phyloP scores from a whole-genome alignment of 768 basidiomycete genomes.

The Termitomyces sp. region DNA sequence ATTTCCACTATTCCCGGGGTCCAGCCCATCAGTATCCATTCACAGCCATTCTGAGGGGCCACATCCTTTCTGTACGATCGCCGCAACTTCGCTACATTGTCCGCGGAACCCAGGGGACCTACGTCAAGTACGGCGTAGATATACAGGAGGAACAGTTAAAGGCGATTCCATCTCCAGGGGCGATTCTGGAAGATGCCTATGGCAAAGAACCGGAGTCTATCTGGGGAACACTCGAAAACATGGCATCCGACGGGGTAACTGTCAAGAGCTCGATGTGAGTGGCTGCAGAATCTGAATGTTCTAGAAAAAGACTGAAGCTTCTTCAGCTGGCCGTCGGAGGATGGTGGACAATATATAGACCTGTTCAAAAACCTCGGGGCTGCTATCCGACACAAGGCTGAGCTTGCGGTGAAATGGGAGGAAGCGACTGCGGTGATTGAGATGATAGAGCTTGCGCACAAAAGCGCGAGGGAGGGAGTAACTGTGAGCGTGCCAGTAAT shows the following conservation, averaged over 20 bases:
- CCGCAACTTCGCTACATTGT: constrained; percentile 68
- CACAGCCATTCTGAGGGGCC: constrained; percentile 61
- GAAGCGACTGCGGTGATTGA: constrained; percentile 68
- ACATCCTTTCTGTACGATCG: constrained; percentile 60
- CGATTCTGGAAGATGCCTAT: constrained; percentile 39
- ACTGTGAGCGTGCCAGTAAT: constrained; percentile 26
- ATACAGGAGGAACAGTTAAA: constrained; percentile 76
- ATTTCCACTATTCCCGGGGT: constrained; percentile 42
- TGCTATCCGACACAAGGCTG: constrained; percentile 48
- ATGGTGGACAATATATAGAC: constrained; percentile 51
- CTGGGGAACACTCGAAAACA: constrained; percentile 57
- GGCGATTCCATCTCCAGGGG: constrained; percentile 38
- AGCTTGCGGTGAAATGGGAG: constrained; percentile 63
- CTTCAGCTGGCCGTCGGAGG: constrained; percentile 56
- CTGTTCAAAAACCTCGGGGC: constrained; percentile 64
- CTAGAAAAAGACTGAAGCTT: not conserved
- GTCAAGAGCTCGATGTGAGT: constrained; percentile 31
- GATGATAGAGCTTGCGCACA: constrained; percentile 69
- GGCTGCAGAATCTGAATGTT: not conserved
- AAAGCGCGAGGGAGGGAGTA: constrained; percentile 56
- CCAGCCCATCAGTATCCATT: constrained; percentile 43
- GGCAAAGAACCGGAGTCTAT: constrained; percentile 60
- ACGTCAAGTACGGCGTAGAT: constrained; percentile 72
- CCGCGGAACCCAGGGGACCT: constrained; percentile 67
- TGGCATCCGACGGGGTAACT: constrained; percentile 39